phyloP scores from a whole-genome alignment of 176 grass and related monocot species.

The Oryza brachyantha region DNA sequence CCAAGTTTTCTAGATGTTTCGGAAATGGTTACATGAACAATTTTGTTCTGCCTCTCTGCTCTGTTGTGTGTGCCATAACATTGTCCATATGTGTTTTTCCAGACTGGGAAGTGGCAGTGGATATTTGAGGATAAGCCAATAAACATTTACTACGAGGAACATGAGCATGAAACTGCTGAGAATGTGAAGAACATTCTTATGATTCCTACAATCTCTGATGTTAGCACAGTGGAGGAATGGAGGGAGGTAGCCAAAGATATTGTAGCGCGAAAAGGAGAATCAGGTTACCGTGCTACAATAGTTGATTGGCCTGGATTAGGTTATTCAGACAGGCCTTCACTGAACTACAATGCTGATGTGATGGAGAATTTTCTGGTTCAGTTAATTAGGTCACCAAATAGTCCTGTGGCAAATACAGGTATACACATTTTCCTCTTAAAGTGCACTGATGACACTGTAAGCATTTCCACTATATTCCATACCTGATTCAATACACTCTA shows the following conservation, averaged over 20 bases:
- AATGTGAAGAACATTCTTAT: conserved; percentile 84
- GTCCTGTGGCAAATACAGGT: conserved; percentile 77
- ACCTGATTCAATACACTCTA: not conserved
- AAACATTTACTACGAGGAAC: conserved; percentile 79
- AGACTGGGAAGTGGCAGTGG: conserved; percentile 93
- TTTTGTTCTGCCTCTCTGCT: conserved; percentile 15
- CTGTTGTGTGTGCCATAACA: conserved; percentile 16
- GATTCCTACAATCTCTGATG: conserved; percentile 96
- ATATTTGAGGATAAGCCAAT: conserved; percentile 62
- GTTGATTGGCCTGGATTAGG: conserved; percentile 97
- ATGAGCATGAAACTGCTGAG: conserved; percentile 38
- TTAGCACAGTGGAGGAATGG: conserved; percentile 94
- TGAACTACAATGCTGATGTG: conserved; percentile 87
- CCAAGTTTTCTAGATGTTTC: not conserved
- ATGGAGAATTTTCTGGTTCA: conserved; percentile 91
- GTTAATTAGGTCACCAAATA: conserved; percentile 68
- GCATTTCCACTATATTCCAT: not conserved
- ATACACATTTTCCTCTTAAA: conserved; percentile 24
- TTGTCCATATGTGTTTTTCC: conserved; percentile 31
- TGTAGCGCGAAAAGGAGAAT: conserved; percentile 59
- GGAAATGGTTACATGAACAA: not conserved
- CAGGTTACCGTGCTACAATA: conserved; percentile 74
- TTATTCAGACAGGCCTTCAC: conserved; percentile 87
- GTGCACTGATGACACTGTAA: not conserved
- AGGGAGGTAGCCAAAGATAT: conserved; percentile 75